Conservation (phyloP, 1,284 basidiomycete species). For the Peniophora sp. region DNA sequence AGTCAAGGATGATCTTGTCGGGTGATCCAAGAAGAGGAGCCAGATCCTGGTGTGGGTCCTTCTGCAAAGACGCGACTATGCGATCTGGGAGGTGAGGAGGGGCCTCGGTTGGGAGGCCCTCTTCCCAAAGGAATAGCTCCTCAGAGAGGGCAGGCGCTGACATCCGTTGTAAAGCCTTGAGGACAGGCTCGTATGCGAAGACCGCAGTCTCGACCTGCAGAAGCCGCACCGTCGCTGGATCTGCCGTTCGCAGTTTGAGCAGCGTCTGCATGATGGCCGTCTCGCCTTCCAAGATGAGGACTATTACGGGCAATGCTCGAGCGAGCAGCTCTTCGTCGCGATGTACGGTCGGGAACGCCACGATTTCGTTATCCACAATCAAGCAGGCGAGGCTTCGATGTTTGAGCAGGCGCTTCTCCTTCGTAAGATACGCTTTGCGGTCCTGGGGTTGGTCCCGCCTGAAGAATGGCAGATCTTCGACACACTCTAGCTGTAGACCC, state of each 20-base stretch:
- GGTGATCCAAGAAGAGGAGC: conserved; percentile 24
- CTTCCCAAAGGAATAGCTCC: conserved; percentile 46
- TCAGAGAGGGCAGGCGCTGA: conserved; percentile 32
- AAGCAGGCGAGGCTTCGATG: conserved; percentile 47
- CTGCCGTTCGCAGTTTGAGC: conserved; percentile 26
- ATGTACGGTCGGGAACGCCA: conserved; percentile 43
- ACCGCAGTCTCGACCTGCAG: conserved; percentile 51
- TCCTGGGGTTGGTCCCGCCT: conserved; percentile 18
- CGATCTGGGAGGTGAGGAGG: conserved; percentile 4
- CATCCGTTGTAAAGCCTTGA: conserved; percentile 42
- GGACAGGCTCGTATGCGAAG: conserved; percentile 53
- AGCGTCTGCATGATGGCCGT: conserved; percentile 29
- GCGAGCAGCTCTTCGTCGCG: conserved; percentile 45
- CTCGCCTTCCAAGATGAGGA: too few relatives aligned
- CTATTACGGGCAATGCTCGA: too few relatives aligned
- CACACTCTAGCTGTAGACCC: conserved; percentile 35
- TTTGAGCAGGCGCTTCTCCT: conserved; percentile 35
- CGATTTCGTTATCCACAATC: conserved; percentile 34
- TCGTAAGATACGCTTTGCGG: conserved; percentile 23
- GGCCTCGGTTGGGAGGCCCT: conserved; percentile 13
- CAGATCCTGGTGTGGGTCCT: conserved; percentile 31
- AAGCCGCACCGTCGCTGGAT: conserved; percentile 34
- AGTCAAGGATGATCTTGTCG: conserved; percentile 38
- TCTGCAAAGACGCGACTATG: conserved; percentile 26
- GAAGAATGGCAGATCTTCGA: conserved; percentile 33